Evolutionary conservation across 2,329 filamentous ascomycete genomes (phyloP).

Genomic region (Pleomassaria siparia): DNA sequence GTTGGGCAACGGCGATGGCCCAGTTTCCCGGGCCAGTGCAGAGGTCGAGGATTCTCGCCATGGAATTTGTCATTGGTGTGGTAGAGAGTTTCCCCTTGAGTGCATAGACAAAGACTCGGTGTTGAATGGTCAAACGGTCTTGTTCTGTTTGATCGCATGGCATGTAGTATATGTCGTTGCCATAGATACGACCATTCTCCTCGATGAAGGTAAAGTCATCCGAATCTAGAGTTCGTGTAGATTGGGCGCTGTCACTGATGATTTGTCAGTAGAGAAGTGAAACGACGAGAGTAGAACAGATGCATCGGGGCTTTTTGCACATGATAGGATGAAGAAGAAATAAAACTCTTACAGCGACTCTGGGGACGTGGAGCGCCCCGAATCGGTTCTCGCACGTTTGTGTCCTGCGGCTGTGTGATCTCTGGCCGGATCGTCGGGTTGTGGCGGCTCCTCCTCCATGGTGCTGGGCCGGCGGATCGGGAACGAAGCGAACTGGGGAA

Average conservation of each 20-base stretch:
- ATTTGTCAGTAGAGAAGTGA: neutral
- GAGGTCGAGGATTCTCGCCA: slow-evolving; percentile 41
- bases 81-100: slow-evolving; percentile 41
- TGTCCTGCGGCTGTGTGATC: slow-evolving; percentile 37
- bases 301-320: neutral
- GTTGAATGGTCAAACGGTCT: slow-evolving; percentile 61
- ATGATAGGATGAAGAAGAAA: neutral
- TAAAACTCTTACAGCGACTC: slow-evolving; percentile 36
- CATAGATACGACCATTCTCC: slow-evolving; percentile 63
- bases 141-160: slow-evolving; percentile 68
- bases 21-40: slow-evolving; percentile 55
- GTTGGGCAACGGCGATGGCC: slow-evolving; percentile 50
- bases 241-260: slow-evolving; percentile 25
- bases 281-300: neutral
- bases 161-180: slow-evolving; percentile 65
- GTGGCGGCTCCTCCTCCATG: slow-evolving; percentile 42
- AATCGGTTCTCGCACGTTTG: slow-evolving; percentile 36
- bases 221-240: slow-evolving; percentile 41
- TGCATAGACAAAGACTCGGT: slow-evolving; percentile 60
- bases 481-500: slow-evolving; percentile 18
- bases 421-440: slow-evolving; percentile 38
- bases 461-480: slow-evolving; percentile 31
- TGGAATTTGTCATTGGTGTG: slow-evolving; percentile 27
- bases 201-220: slow-evolving; percentile 59
- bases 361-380: slow-evolving; percentile 33